Base-by-base conservation (phyloP, 805 yeast species). In the Debaryomyces prosopidis region DNA sequence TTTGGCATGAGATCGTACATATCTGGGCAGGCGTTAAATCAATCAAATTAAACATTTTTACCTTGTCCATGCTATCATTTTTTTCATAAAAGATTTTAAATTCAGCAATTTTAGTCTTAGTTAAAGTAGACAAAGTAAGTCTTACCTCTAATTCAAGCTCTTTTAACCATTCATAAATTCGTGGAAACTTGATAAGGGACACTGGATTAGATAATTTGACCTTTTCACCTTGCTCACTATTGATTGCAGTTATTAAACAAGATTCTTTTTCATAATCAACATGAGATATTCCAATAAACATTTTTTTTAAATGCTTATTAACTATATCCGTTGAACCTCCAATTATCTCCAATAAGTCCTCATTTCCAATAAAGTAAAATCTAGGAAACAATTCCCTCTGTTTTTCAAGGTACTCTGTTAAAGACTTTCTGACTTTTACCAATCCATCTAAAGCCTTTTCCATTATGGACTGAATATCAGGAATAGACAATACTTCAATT, bases 291-390 rank as follows among this genome's bases (percentile, higher is more conserved):
- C 92, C 95, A 4, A 81, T 62, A 59, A 87, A 90, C 84, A 90
- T 77, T 55, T 87, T 87, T 39, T 72, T 70, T 40, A 90, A 64
- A 55, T 85, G 90, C 38, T 71, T 75, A 14, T 83, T 81, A 3
- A 84, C 35, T 1, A 80, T 53, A 50, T 83, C 77, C 4, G 59
- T 65, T 0, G 81, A 68, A 42, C 84, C 77, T 2, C 97, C 96
- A 30, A 92, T 77, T 33, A 92, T 77, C 49, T 89, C 96, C 28
- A 92, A 68, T 26, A 92, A 65, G 59, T 92, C 97, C 48, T 90
- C 96, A 59, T 92, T 92, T 5, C 97, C 97, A 20, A 92, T 68
- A 58, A 92, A 91, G 56, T 85, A 90, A 45, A 90, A 84, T 39
- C 97, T 73, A 1, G 96, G 91, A 55, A 86, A 92, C 1, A 73